A percentile compares a stretch with the other conserved stretches of the same genome.
Evolutionary conservation across 176 grass and related monocot genomes (phyloP).

Genomic region (Oryza longistaminata): DNA sequence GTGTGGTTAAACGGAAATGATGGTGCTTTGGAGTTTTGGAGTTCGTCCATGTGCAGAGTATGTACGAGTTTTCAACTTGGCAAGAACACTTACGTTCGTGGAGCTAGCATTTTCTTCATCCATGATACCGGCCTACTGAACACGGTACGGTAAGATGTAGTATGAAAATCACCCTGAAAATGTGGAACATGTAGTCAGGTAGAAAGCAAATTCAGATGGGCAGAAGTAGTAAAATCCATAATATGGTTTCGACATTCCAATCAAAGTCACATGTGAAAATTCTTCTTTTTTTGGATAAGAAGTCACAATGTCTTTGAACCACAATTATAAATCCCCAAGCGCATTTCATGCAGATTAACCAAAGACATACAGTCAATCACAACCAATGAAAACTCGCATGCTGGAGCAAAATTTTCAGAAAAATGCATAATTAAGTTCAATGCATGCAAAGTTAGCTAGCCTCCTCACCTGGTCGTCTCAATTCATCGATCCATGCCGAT

Average conservation of each 20-base stretch:
- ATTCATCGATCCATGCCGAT: slow-evolving; percentile 16
- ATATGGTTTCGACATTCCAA: neutral
- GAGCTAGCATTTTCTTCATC: slow-evolving; percentile 4
- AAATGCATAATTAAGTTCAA: neutral
- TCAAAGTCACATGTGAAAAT: neutral
- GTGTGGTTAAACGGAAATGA: neutral
- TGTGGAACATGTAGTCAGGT: neutral
- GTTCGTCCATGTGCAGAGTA: neutral
- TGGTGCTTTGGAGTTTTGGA: neutral
- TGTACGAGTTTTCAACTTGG: neutral
- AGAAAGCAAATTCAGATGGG: neutral
- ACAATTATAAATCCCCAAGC: neutral
- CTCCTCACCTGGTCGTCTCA: slow-evolving; percentile 15
- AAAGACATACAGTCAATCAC: neutral
- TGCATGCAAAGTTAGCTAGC: slow-evolving; percentile 2
- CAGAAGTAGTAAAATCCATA: neutral
- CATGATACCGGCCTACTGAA: slow-evolving; percentile 7
- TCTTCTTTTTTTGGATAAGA: too few species aligned
- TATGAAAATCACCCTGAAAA: neutral
- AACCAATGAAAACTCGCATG: neutral
- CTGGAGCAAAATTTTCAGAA: neutral
- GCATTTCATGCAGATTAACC: neutral
- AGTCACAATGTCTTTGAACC: neutral
- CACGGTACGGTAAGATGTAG: neutral
- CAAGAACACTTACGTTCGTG: neutral